These are phyloP conservation scores for Mortierella sp. DNA, from an alignment of 371 early-diverging fungal genomes.

Conservation along the genomic window DNA sequence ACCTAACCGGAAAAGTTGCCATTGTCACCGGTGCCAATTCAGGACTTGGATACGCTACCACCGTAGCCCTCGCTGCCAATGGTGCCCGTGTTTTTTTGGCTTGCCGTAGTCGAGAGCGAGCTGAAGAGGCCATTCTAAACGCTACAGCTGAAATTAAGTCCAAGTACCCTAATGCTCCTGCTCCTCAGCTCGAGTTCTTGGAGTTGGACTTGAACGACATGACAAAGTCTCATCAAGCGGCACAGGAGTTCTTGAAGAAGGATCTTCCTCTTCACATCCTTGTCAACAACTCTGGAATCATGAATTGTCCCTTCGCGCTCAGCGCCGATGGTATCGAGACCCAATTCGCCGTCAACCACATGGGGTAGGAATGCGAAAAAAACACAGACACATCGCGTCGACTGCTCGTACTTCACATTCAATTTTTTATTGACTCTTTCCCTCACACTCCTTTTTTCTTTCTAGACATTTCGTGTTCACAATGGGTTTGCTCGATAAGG, in stretches of 20 bases:
- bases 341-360: constrained; percentile 85
- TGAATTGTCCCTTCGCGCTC: constrained; percentile 72
- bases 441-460: background rate
- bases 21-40: constrained; percentile 83
- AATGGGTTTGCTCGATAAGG: constrained; percentile 66
- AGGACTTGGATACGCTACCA: constrained; percentile 76
- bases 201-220: constrained; percentile 71
- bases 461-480: constrained; percentile 72
- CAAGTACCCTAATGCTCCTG: constrained; percentile 59
- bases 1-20: constrained; percentile 72
- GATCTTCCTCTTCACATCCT: constrained; percentile 68
- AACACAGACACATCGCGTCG: constrained; percentile 18
- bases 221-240: constrained; percentile 65
- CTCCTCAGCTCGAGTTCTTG: constrained; percentile 64
- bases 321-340: constrained; percentile 81
- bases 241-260: constrained; percentile 60
- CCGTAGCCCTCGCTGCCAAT: constrained; percentile 69
- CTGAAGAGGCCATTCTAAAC: constrained; percentile 60
- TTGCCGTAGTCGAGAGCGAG: constrained; percentile 67
- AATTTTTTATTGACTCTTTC: background rate
- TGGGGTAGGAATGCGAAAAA: constrained; percentile 60
- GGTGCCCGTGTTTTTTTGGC: constrained; percentile 71
- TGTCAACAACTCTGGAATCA: constrained; percentile 80
- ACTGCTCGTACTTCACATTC: background rate
- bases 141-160: constrained; percentile 17